Evolutionary conservation across 495 filamentous ascomycete genomes (phyloP).

Genomic region (Bacidia rubella): DNA sequence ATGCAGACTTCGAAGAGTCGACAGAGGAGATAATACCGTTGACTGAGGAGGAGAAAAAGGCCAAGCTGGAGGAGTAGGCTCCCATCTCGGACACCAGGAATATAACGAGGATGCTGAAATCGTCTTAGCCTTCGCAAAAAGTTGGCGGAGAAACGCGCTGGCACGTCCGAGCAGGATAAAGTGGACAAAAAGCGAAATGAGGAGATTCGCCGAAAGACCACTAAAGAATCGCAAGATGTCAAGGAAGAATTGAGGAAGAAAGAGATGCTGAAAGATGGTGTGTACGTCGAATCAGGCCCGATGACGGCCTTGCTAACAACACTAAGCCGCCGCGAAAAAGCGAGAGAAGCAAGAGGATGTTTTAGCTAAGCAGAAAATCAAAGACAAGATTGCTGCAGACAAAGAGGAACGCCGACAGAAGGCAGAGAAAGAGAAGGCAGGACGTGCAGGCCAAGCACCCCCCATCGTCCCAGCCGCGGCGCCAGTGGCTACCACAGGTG

Average conservation of each 20-base stretch:
- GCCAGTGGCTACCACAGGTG: slow-evolving; percentile 28
- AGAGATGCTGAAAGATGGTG: slow-evolving; percentile 67
- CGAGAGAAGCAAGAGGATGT: slow-evolving; percentile 79
- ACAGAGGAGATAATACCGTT: slow-evolving; percentile 82
- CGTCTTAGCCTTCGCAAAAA: slow-evolving; percentile 48
- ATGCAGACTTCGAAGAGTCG: slow-evolving; percentile 86
- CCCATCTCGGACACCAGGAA: no score
- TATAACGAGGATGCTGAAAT: no score
- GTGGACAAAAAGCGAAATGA: slow-evolving; percentile 82
- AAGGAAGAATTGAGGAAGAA: slow-evolving; percentile 79
- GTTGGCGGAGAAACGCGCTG: slow-evolving; percentile 58
- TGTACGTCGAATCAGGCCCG: background rate
- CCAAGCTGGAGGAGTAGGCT: slow-evolving; percentile 48
- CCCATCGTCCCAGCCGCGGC: slow-evolving; percentile 30
- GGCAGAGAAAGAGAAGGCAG: slow-evolving; percentile 72
- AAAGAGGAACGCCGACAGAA: slow-evolving; percentile 72
- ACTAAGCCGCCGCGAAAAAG: slow-evolving; percentile 54
- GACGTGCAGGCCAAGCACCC: slow-evolving; percentile 56
- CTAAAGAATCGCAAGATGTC: slow-evolving; percentile 59
- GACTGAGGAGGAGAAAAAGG: slow-evolving; percentile 82
- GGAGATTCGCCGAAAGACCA: slow-evolving; percentile 79
- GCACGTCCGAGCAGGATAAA: slow-evolving; percentile 61
- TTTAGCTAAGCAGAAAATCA: slow-evolving; percentile 73
- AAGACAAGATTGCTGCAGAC: slow-evolving; percentile 83
- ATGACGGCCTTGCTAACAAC: background rate